Percentiles rank a stretch among this genome's conserved stretches.
phyloP scores from a whole-genome alignment of 176 grass and related monocot genomes.

The Carex parvula region DNA sequence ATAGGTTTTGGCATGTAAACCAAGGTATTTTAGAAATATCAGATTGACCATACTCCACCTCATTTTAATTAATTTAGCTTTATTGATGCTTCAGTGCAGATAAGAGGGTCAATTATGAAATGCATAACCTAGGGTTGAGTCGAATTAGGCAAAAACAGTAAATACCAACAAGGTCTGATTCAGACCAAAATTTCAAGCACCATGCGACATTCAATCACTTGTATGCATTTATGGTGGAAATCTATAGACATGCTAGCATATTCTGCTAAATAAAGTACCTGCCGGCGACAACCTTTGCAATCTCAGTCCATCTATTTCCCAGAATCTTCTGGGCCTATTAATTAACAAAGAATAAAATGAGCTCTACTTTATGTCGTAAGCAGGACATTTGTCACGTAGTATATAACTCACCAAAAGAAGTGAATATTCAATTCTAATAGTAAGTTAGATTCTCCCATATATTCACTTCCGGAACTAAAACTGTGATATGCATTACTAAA shows the following conservation, averaged over 20 bases:
- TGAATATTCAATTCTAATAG: slow-evolving; percentile 7
- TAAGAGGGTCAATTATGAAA: background rate
- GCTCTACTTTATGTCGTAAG: background rate
- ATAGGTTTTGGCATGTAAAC: background rate
- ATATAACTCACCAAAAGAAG: background rate
- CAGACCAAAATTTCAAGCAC: background rate
- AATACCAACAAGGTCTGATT: background rate
- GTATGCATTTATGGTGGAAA: background rate
- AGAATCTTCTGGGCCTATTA: slow-evolving; percentile 85
- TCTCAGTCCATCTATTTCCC: slow-evolving; percentile 97
- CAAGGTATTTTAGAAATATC: background rate
- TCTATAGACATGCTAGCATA: background rate
- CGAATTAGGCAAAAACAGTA: background rate
- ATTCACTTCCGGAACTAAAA: background rate
- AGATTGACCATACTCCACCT: background rate
- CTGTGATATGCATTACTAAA: slow-evolving; percentile 22
- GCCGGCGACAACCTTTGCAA: slow-evolving; percentile 91
- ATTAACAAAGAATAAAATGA: slow-evolving; percentile 15
- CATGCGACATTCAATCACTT: background rate
- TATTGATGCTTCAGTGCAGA: background rate
- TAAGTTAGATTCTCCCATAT: background rate
- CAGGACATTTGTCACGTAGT: background rate
- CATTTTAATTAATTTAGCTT: background rate
- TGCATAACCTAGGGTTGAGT: background rate
- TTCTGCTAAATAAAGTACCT: slow-evolving; percentile 48